Conservation (phyloP, 495 filamentous ascomycete species). For the Talaromyces adpressus region DNA sequence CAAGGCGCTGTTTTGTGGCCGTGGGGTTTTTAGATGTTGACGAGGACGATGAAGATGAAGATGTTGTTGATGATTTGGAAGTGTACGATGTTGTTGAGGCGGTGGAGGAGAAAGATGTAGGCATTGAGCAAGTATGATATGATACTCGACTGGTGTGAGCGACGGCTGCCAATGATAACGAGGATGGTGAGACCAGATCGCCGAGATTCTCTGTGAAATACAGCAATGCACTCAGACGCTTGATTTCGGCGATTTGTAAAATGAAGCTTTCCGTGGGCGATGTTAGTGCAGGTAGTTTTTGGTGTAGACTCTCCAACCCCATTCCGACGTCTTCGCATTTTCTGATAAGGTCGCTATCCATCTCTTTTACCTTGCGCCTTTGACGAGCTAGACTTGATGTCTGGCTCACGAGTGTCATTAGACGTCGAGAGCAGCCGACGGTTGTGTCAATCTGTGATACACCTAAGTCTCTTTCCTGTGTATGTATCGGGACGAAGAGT, state of each 20-base stretch:
- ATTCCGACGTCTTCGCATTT: constrained; percentile 3
- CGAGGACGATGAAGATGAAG: not conserved
- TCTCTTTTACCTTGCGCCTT: constrained; percentile 1
- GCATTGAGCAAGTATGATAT: not conserved
- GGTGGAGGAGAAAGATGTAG: not conserved
- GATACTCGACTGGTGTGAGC: not conserved
- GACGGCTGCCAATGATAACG: not conserved
- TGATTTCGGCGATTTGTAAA: constrained; percentile 12
- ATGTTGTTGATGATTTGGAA: not conserved
- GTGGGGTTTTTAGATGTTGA: not conserved
- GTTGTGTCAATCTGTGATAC: constrained; percentile 12
- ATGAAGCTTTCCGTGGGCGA: constrained; percentile 10
- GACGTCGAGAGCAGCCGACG: constrained; percentile 15
- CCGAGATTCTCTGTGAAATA: constrained; percentile 12
- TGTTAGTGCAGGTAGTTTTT: constrained; percentile 7
- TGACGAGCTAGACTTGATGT: constrained; percentile 9
- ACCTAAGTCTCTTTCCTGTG: not conserved
- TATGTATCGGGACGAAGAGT: not conserved
- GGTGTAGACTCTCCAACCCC: constrained; percentile 6
- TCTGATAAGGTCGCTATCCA: not conserved
- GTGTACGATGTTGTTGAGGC: not conserved
- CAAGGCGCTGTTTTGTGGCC: constrained; percentile 6
- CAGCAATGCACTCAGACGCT: constrained; percentile 13
- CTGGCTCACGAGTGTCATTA: constrained; percentile 14
- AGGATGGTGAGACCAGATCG: not conserved